phyloP scores from a whole-genome alignment of 345 rosid genomes.

The Dovyalis caffra region DNA sequence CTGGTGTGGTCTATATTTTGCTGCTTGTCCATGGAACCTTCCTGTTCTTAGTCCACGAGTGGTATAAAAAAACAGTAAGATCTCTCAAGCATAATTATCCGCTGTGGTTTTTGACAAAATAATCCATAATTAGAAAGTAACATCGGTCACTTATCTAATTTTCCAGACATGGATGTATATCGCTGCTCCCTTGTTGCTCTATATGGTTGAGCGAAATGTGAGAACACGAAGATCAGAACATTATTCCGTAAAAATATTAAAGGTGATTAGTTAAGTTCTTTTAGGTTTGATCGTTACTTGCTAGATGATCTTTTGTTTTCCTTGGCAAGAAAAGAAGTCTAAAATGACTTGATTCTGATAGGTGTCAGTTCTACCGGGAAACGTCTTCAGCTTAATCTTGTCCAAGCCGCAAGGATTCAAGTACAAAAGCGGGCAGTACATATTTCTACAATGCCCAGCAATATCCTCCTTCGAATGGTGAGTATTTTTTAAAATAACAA shows the following conservation, averaged over 20 bases:
- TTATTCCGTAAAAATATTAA: slow-evolving; percentile 63
- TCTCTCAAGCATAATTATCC: too few relatives aligned
- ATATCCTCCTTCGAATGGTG: slow-evolving; percentile 91
- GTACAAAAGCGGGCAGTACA: slow-evolving; percentile 93
- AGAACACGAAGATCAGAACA: slow-evolving; percentile 77
- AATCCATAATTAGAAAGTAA: background rate
- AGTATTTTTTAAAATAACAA: slow-evolving; percentile 9
- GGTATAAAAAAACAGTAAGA: slow-evolving; percentile 81
- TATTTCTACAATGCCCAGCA: slow-evolving; percentile 78
- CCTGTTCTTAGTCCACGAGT: slow-evolving; percentile 56
- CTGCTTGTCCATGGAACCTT: slow-evolving; percentile 77
- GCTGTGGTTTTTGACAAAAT: background rate
- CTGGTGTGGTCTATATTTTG: slow-evolving; percentile 70
- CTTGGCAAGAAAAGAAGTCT: slow-evolving; percentile 1
- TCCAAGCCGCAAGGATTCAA: slow-evolving; percentile 90
- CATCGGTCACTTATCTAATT: slow-evolving; percentile 8
- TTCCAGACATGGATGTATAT: slow-evolving; percentile 96
- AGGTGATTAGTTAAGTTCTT: slow-evolving; percentile 37
- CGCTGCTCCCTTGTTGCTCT: slow-evolving; percentile 71
- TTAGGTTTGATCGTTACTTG: background rate
- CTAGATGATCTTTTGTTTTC: background rate
- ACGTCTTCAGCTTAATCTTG: slow-evolving; percentile 76
- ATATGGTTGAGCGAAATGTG: slow-evolving; percentile 66
- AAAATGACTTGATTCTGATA: slow-evolving; percentile 28
- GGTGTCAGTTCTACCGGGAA: slow-evolving; percentile 87